These are phyloP conservation scores for Coemansia sp. DNA, from an alignment of 192 early-diverging fungal genomes.

Conservation along the genomic window DNA sequence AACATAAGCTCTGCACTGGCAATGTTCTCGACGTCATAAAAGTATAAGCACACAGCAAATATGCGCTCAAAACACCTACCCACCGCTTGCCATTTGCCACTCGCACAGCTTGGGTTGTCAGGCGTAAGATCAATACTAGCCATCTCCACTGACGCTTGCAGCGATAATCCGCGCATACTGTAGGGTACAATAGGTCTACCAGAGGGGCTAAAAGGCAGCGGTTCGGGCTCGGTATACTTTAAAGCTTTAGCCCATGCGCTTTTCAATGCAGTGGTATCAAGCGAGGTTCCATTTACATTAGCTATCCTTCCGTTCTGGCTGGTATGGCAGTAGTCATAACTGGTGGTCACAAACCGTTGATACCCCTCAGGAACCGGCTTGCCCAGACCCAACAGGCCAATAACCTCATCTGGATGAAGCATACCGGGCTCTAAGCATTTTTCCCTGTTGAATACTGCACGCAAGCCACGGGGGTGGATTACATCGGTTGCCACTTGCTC, in stretches of 20 bases:
- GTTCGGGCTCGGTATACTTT: constrained; percentile 34
- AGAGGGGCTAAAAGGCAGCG: constrained; percentile 17
- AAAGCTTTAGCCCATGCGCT: not conserved
- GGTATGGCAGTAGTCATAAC: not conserved
- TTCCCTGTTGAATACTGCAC: not conserved
- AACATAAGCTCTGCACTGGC: constrained; percentile 8
- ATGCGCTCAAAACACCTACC: constrained; percentile 68
- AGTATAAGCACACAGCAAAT: constrained; percentile 69
- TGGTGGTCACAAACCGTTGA: not conserved
- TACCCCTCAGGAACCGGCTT: not conserved
- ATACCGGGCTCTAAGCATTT: not conserved
- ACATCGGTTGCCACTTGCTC: constrained; percentile 42
- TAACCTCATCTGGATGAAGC: not conserved
- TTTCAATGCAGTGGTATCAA: not conserved
- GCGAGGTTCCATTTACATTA: not conserved
- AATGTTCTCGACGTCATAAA: constrained; percentile 69
- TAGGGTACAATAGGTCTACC: constrained; percentile 17
- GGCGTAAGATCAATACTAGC: constrained; percentile 65
- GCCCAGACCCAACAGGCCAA: not conserved
- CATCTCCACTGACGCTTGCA: constrained; percentile 71
- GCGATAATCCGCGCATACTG: constrained; percentile 27
- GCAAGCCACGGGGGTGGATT: not conserved
- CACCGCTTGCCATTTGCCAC: constrained; percentile 67
- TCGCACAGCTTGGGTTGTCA: constrained; percentile 56
- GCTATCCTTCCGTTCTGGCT: not conserved